Percentiles rank a stretch among this genome's conserved stretches.
These are phyloP conservation scores for Globisporangium heterothallicum DNA, from an alignment of 352 stramenopile genomes.

Conservation along the genomic window DNA sequence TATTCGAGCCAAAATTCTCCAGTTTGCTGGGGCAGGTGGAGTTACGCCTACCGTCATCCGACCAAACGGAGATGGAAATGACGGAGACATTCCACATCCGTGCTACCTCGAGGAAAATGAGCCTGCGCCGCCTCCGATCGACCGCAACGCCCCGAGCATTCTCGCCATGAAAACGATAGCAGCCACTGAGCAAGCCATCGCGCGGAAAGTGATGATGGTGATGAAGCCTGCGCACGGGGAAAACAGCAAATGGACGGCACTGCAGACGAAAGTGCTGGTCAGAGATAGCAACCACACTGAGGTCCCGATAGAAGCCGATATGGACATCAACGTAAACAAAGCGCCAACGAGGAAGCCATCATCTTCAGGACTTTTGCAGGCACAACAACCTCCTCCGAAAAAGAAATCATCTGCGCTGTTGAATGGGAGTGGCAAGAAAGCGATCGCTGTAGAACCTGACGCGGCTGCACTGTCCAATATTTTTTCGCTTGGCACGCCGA, in stretches of 20 bases:
- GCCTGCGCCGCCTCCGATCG: conserved; percentile 8
- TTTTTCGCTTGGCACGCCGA: conserved; percentile 52
- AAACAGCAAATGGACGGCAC: conserved; percentile 14
- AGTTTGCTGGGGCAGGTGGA: neutral
- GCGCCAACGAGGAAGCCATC: neutral
- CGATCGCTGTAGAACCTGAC: conserved; percentile 14
- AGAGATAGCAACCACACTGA: neutral
- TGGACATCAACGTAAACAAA: neutral
- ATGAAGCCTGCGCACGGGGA: conserved; percentile 3
- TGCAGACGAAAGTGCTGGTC: conserved; percentile 9
- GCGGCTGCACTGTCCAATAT: conserved; percentile 44
- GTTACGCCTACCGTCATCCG: neutral
- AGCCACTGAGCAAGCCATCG: conserved; percentile 3
- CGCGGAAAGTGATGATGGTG: conserved; percentile 14
- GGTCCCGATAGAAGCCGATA: neutral
- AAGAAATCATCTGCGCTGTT: conserved; percentile 1
- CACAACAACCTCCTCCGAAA: neutral
- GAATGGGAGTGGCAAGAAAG: conserved; percentile 1
- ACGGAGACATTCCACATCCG: neutral
- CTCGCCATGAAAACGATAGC: conserved; percentile 9
- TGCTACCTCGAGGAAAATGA: conserved; percentile 15
- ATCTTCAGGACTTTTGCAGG: neutral
- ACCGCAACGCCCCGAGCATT: conserved; percentile 15
- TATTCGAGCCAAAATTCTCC: conserved; percentile 6
- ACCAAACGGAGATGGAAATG: neutral